A percentile compares a stretch with the other conserved stretches of the same genome.
Evolutionary conservation across 192 early-diverging fungal species (phyloP).

Genomic region (Gigaspora rosea): DNA sequence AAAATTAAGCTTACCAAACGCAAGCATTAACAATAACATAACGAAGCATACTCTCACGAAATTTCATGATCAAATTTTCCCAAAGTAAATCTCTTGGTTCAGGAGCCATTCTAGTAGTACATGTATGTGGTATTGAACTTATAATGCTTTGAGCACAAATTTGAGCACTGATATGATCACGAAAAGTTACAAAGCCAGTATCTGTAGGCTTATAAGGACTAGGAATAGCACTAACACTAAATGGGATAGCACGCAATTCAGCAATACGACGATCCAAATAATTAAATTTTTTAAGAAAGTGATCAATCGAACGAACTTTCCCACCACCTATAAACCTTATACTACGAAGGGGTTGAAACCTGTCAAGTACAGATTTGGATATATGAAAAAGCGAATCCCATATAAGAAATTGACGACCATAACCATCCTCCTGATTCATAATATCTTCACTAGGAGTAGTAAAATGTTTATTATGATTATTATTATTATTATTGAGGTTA

Average conservation of each 20-base stretch:
- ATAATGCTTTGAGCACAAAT: constrained; percentile 57
- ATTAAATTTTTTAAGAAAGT: constrained; percentile 45
- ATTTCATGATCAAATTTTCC: constrained; percentile 49
- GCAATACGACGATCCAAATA: constrained; percentile 44
- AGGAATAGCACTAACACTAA: neutral
- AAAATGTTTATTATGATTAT: neutral
- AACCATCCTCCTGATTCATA: constrained; percentile 23
- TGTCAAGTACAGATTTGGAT: constrained; percentile 35
- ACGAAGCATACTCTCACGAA: constrained; percentile 47
- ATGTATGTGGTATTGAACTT: constrained; percentile 50
- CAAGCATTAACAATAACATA: constrained; percentile 49
- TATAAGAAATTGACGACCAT: constrained; percentile 35
- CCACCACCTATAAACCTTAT: constrained; percentile 30
- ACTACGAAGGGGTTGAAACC: constrained; percentile 41
- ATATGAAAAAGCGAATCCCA: constrained; percentile 40
- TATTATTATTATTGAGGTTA: constrained; percentile 3
- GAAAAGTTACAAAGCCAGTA: constrained; percentile 65
- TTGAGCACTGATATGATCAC: constrained; percentile 55
- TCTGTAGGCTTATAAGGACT: constrained; percentile 51
- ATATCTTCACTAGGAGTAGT: constrained; percentile 16
- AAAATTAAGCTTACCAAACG: constrained; percentile 43
- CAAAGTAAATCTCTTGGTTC: constrained; percentile 67
- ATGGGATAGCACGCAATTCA: constrained; percentile 37
- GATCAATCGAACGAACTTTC: constrained; percentile 38
- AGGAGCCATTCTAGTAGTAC: constrained; percentile 56